These are phyloP conservation scores for Sphenostylis stenocarpa DNA, from an alignment of 306 rosid species.

Conservation along the genomic window DNA sequence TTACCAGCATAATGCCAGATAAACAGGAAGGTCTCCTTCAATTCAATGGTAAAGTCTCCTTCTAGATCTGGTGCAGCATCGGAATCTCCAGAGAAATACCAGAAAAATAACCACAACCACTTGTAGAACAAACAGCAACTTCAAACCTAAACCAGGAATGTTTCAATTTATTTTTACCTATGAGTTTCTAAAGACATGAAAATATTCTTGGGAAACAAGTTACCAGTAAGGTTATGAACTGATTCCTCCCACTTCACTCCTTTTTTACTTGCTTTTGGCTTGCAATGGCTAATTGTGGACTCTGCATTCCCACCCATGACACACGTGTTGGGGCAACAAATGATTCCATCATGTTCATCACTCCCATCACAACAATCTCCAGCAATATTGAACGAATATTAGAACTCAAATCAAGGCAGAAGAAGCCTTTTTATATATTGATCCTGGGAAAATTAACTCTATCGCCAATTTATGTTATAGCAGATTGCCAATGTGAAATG, in stretches of 20 bases:
- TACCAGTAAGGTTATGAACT: conserved; percentile 61
- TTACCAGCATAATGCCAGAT: conserved; percentile 25
- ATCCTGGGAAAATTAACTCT: neutral
- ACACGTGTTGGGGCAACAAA: conserved; percentile 74
- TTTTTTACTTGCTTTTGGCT: conserved; percentile 31
- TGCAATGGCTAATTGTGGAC: conserved; percentile 39
- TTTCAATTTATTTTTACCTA: conserved; percentile 12
- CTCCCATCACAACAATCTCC: conserved; percentile 94
- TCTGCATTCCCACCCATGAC: conserved; percentile 75
- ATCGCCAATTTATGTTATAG: neutral
- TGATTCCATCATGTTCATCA: conserved; percentile 71
- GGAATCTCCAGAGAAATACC: conserved; percentile 44
- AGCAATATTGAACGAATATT: conserved; percentile 25
- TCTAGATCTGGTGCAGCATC: conserved; percentile 43
- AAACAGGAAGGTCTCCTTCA: conserved; percentile 26
- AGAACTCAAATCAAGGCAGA: conserved; percentile 24
- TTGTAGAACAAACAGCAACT: conserved; percentile 59
- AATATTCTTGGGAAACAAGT: neutral
- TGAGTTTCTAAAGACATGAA: conserved; percentile 11
- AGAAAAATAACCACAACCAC: conserved; percentile 41
- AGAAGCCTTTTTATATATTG: conserved; percentile 1
- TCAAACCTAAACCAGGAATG: conserved; percentile 57
- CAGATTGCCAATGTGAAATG: neutral
- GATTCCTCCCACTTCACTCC: conserved; percentile 56
- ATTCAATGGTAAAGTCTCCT: conserved; percentile 48